Evolutionary conservation across 2,329 filamentous ascomycete species (phyloP), one percentile per base, ranked within the genome.

Genomic region (Aspergillus sp.): DNA sequence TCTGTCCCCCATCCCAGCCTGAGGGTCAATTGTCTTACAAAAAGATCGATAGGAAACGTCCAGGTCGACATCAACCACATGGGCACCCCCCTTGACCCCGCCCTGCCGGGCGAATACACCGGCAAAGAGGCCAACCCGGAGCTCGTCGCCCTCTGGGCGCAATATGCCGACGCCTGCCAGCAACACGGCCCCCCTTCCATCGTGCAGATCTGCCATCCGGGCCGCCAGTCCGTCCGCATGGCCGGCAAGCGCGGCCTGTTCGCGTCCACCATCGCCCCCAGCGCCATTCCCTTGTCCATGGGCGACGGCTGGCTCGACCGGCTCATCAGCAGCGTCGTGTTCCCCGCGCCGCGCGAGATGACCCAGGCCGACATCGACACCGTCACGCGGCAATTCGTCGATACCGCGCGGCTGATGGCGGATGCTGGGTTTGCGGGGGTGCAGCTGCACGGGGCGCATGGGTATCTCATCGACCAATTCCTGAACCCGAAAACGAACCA

Each of bases 301-400:
- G 73, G 73, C 0, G 62, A 72, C 50, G 61, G 67, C 3, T 66
- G 69, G 50, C 23, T 75, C 5, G 70, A 76, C 23, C 67, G 68
- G 0, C n/a, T 67, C 5, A 23, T 67, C 20, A 59, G 61, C 20
- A 48, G 52, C 23, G 25, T 73, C 19, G 53, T 63, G 2, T 71
- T 73, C 53, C 79, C 81, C 2, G 79, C 76, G 1, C 84, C 85
- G 0, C 75, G 78, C 42, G 84, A 78, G 47, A 83, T 88, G 80
- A 80, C 73, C 0, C 23, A 66, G 0, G 63, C 65, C 0, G 84
- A 88, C 36, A 84, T 87, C 41, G 70, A 78, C 16, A 69, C 73
- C 0, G 78, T 82, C 0, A 74, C 84, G 7, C 60, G 65, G 5
- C 74, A 78, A 42, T 87, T 86, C 55, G 79, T 78, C 1, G 67